A percentile compares a stretch with the other conserved stretches of the same genome.
Conservation (phyloP, 1,284 basidiomycete species). For the Hortiboletus rubellus region DNA sequence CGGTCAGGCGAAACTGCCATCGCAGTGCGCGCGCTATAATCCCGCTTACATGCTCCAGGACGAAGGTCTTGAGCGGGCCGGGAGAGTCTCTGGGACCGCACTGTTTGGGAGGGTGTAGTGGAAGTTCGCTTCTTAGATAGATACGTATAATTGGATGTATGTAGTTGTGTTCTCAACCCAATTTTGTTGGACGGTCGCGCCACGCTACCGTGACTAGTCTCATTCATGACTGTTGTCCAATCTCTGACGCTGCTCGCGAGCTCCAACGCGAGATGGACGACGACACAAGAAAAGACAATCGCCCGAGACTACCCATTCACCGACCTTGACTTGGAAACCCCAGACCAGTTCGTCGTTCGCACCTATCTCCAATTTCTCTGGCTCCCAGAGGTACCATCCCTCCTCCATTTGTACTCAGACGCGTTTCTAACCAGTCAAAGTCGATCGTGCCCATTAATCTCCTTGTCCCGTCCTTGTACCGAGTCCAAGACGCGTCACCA, state of each 20-base stretch:
- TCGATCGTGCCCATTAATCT: conserved; percentile 64
- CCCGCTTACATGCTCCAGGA: conserved; percentile 84
- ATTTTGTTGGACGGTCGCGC: too few species aligned
- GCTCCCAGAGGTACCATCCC: conserved; percentile 60
- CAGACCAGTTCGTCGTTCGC: conserved; percentile 49
- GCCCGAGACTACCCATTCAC: conserved; percentile 50
- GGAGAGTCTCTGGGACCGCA: conserved; percentile 41
- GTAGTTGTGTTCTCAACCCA: not conserved
- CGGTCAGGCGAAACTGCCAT: conserved; percentile 4
- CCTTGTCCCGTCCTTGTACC: conserved; percentile 55
- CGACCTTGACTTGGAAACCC: conserved; percentile 37
- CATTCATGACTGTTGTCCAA: conserved; percentile 23
- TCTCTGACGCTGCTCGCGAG: conserved; percentile 21
- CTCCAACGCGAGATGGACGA: conserved; percentile 42
- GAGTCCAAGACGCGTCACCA: conserved; percentile 38
- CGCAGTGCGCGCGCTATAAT: conserved; percentile 45
- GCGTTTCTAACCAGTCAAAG: conserved; percentile 39
- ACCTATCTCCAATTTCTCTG: conserved; percentile 74
- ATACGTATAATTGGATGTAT: too few species aligned
- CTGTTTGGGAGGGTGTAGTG: conserved; percentile 9
- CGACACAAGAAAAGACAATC: conserved; percentile 51
- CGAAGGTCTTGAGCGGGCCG: conserved; percentile 72
- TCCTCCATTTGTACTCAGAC: not conserved
- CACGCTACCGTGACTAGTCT: not conserved
- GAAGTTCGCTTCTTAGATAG: not conserved